Base-by-base conservation (phyloP, 2,329 filamentous ascomycete species). In the Juglanconis juglandina region DNA sequence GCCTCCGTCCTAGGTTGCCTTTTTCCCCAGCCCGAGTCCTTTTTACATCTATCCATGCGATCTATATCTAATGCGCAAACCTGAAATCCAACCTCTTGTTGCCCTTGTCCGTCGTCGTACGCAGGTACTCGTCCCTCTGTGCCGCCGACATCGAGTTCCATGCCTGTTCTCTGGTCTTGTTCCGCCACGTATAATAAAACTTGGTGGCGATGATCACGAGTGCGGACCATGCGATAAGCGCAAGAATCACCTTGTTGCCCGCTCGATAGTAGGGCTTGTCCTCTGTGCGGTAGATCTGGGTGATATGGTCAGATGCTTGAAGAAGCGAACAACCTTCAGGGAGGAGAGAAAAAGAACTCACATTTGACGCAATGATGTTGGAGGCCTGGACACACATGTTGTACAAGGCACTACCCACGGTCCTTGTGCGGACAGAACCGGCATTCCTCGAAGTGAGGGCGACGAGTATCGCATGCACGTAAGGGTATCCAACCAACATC, bases 391-490 rank as follows among this genome's bases (percentile, higher is more conserved):
- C 77, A 17, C 73, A 74, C 77, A 81, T 81, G 67, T 88, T 88
- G 73, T 88, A 88, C 8, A 87, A 64, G 0, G 84, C 85, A 0
- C 81, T 80, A 0, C 82, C 81, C 10, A 89, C 83, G 0, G 86
- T 84, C 3, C 87, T 74, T 0, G 85, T 88, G 2, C 85, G 78
- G 1, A 89, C 86, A 2, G 81, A 79, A 34, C 85, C 84, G 1
- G 84, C 81, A 67, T 88, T 89, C 55, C 84, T 79, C 3, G 83
- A 85, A 1, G 81, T 86, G 71, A 85, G 82, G 0, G 80, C 83
- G 0, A 87, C 85, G 11, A 70, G 55, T 2, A 72, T 72, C 0
- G 72, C 66, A 33, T 74, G 72, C 1, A 71, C 61, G 63, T 83
- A 84, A 0, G 82, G 81, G 56, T 79, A 80, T 0, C 77, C 77